A percentile compares a stretch with the other conserved stretches of the same genome.
phyloP scores from a whole-genome alignment of 768 basidiomycete species.

The Suillus sp. region DNA sequence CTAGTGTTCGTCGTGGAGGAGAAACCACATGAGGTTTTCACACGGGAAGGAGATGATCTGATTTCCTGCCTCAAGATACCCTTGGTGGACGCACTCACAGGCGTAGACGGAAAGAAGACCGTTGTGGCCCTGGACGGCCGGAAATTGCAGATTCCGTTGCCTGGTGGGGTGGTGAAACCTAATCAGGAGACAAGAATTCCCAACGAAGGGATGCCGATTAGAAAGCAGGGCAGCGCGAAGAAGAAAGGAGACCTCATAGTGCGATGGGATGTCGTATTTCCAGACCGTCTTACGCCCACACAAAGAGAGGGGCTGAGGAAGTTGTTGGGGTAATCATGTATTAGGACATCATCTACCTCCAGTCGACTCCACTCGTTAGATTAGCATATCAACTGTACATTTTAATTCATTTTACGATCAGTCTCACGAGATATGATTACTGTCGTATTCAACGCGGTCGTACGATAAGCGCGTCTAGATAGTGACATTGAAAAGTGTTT shows the following conservation, averaged over 20 bases:
- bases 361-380: conserved; percentile 6
- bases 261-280: conserved; percentile 85
- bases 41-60: conserved; percentile 82
- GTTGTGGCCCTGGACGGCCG: conserved; percentile 81
- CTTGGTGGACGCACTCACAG: conserved; percentile 82
- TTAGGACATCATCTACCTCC: neutral
- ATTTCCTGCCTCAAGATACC: conserved; percentile 60
- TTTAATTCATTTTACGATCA: conserved; percentile 9
- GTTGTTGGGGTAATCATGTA: conserved; percentile 46
- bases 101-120: conserved; percentile 51
- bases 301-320: conserved; percentile 85
- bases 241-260: conserved; percentile 85
- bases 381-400: conserved; percentile 13
- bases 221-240: conserved; percentile 70
- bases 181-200: conserved; percentile 67
- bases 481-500: neutral
- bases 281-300: conserved; percentile 64
- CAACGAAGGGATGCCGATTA: conserved; percentile 90
- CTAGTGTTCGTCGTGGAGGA: conserved; percentile 98
- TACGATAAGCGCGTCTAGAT: conserved; percentile 5
- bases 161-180: conserved; percentile 72
- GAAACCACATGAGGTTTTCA: conserved; percentile 80
- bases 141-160: conserved; percentile 66
- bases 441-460: neutral
- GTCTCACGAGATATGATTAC: neutral